A percentile compares a stretch with the other conserved stretches of the same genome.
phyloP scores from a whole-genome alignment of 1,284 basidiomycete species.

The Ustilago shanxiensis region DNA sequence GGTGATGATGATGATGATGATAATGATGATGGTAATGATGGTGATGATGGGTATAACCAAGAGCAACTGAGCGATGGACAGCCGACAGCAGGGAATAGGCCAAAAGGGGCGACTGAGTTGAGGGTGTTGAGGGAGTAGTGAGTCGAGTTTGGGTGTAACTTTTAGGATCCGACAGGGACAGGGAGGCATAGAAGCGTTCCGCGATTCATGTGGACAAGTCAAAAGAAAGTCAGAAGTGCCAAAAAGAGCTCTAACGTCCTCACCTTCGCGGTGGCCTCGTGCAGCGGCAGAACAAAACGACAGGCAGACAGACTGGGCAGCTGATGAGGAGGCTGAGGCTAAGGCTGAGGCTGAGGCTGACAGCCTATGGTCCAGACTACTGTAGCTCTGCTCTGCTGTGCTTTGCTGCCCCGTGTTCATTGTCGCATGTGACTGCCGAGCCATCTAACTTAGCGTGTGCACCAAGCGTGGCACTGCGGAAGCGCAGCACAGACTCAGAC shows the following conservation, averaged over 20 bases:
- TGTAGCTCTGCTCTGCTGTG: not conserved
- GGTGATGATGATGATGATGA: not conserved
- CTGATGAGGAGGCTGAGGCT: not conserved
- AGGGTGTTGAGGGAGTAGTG: not conserved
- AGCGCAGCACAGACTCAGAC: constrained; percentile 1
- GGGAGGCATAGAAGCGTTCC: not conserved
- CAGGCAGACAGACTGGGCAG: no score
- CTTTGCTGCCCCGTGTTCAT: not conserved
- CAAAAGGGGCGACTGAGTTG: not conserved
- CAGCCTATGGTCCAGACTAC: not conserved
- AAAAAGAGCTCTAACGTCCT: constrained; percentile 1
- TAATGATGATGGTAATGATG: not conserved
- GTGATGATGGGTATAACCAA: not conserved
- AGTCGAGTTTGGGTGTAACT: constrained; percentile 4
- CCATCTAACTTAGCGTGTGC: constrained; percentile 6
- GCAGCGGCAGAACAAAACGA: not conserved
- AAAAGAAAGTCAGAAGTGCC: not conserved
- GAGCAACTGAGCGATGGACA: not conserved
- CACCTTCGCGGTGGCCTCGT: not conserved
- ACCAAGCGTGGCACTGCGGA: not conserved
- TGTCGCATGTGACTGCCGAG: constrained; percentile 2
- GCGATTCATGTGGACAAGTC: constrained; percentile 2
- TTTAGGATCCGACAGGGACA: not conserved
- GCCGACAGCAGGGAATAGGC: not conserved
- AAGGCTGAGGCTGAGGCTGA: no score